Percentiles rank a stretch among this genome's conserved stretches.
Evolutionary conservation across 1,139 yeast genomes (phyloP).

Genomic region (Debaryomycetaceae sp.): DNA sequence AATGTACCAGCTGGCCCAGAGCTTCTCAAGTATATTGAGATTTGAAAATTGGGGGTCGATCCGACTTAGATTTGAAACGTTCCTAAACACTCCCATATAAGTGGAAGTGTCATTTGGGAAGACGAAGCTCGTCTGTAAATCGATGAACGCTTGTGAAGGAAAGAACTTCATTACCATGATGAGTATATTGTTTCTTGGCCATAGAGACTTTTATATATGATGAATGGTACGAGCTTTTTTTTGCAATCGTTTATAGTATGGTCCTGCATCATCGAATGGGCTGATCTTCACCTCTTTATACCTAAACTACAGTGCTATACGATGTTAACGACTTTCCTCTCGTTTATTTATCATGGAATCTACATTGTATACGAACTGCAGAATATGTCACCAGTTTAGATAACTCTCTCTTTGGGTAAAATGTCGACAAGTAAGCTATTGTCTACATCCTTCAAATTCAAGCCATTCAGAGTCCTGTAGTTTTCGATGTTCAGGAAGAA

Average conservation of each 20-base stretch:
- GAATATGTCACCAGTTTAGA: conserved; percentile 13
- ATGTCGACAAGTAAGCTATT: conserved; percentile 70
- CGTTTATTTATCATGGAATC: neutral
- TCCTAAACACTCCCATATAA: conserved; percentile 8
- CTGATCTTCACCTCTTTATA: conserved; percentile 9
- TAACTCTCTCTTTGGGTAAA: conserved; percentile 81
- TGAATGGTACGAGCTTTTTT: neutral
- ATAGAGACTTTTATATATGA: neutral
- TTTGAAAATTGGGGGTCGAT: conserved; percentile 6
- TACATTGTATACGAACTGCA: neutral
- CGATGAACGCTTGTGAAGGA: neutral
- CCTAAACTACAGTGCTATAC: neutral
- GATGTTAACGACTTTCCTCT: neutral
- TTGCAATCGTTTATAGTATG: neutral
- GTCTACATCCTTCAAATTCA: conserved; percentile 42
- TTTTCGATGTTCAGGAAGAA: conserved; percentile 68
- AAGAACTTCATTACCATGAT: neutral
- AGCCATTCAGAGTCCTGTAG: conserved; percentile 47
- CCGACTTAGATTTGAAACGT: conserved; percentile 4
- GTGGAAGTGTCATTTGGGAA: neutral
- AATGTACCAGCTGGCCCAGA: conserved; percentile 44
- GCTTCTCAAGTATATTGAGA: conserved; percentile 29
- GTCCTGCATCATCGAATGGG: conserved; percentile 9
- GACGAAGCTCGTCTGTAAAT: neutral
- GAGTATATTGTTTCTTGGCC: neutral